Conservation (phyloP, 2,329 filamentous ascomycete species). For the Niveomyces coronatus region DNA sequence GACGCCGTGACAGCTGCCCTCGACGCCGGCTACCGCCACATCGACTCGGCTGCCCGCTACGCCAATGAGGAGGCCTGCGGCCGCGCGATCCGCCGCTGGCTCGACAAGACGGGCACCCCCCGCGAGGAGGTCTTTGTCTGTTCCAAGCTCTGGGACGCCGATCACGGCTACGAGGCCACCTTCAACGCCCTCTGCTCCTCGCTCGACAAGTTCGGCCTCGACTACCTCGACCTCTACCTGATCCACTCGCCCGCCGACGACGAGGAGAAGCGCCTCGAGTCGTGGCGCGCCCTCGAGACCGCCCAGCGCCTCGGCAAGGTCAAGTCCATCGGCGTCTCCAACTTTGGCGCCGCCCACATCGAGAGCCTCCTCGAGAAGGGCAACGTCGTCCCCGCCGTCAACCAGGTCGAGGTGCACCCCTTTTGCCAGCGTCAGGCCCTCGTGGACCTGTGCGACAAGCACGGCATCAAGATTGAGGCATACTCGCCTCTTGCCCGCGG, state of each 20-base stretch:
- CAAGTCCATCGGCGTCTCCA: slow-evolving; percentile 64
- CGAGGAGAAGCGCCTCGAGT: slow-evolving; percentile 54
- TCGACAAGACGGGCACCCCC: slow-evolving; percentile 50
- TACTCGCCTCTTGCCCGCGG: slow-evolving; percentile 64
- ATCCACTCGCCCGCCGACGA: slow-evolving; percentile 59
- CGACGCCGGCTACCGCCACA: slow-evolving; percentile 42
- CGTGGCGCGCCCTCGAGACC: slow-evolving; percentile 61
- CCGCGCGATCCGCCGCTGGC: slow-evolving; percentile 58
- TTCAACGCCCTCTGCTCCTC: slow-evolving; percentile 55
- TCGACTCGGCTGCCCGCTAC: slow-evolving; percentile 48
- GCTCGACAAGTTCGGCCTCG: slow-evolving; percentile 51
- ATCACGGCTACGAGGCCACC: slow-evolving; percentile 33
- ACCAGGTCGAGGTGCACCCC: slow-evolving; percentile 74
- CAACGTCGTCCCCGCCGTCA: slow-evolving; percentile 52
- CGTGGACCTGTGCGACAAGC: slow-evolving; percentile 43
- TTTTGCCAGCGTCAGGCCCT: slow-evolving; percentile 56
- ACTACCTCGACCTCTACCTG: slow-evolving; percentile 65
- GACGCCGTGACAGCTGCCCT: slow-evolving; percentile 51
- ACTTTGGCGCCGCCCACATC: slow-evolving; percentile 59
- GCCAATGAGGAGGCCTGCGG: slow-evolving; percentile 61
- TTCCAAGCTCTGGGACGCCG: slow-evolving; percentile 55
- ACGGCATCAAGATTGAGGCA: slow-evolving; percentile 45
- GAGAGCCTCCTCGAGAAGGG: slow-evolving; percentile 46
- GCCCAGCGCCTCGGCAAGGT: slow-evolving; percentile 56
- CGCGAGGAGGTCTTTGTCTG: slow-evolving; percentile 59